These are phyloP conservation scores for Globisporangium carolinianum DNA, from an alignment of 352 stramenopile species.

Conservation along the genomic window DNA sequence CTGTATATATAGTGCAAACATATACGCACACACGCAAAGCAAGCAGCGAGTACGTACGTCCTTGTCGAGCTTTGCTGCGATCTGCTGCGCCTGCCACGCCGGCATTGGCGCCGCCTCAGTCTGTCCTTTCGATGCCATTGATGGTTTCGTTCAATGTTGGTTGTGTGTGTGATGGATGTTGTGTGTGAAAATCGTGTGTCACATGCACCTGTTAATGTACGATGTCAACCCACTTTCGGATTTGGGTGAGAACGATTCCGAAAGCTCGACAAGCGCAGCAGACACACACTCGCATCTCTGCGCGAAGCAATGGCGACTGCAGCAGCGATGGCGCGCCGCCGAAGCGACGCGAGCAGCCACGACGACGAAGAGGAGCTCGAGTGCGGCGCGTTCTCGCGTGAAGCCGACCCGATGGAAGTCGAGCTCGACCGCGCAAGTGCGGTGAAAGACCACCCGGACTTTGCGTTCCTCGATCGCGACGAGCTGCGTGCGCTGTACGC, in stretches of 20 bases:
- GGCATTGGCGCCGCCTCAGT: conserved; percentile 1
- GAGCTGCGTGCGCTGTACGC: conserved; percentile 23
- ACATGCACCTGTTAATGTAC: neutral
- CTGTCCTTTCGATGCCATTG: too few relatives aligned
- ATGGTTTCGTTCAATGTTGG: neutral
- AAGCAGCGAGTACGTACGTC: conserved; percentile 6
- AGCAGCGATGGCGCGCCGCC: neutral
- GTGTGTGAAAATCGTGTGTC: neutral
- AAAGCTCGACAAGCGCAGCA: neutral
- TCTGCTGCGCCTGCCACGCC: conserved; percentile 37
- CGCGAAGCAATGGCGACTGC: neutral
- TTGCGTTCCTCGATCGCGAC: conserved; percentile 36
- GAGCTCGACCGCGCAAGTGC: conserved; percentile 39
- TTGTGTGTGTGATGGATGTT: neutral
- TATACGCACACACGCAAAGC: neutral
- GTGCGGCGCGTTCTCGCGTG: conserved; percentile 45
- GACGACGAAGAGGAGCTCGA: conserved; percentile 47
- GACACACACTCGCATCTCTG: neutral
- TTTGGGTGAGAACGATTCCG: neutral
- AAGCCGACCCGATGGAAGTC: conserved; percentile 71
- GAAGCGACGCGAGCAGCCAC: neutral
- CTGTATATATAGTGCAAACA: neutral
- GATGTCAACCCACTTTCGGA: neutral
- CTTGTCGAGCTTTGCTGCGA: conserved; percentile 18
- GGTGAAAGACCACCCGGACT: conserved; percentile 68